These are phyloP conservation scores for Wickerhamomyces sp. DNA, from an alignment of 1,139 yeast genomes.

Conservation along the genomic window DNA sequence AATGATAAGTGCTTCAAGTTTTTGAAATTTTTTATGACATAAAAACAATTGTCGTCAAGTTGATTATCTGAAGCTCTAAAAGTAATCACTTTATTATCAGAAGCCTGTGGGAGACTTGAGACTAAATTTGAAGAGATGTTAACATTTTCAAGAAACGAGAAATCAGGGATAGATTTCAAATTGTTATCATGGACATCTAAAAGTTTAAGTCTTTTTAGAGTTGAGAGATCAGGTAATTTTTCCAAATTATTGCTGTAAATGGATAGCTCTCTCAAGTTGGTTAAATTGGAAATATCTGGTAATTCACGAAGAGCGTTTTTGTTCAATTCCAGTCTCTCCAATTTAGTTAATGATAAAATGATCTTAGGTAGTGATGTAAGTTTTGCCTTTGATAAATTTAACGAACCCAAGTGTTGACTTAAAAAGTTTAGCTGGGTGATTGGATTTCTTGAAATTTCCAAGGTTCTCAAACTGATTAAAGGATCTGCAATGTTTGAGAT, in stretches of 20 bases:
- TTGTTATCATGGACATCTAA: slow-evolving; percentile 88
- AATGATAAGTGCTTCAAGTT: slow-evolving; percentile 65
- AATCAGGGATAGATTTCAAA: slow-evolving; percentile 63
- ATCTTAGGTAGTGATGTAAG: slow-evolving; percentile 67
- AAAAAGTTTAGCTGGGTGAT: slow-evolving; percentile 60
- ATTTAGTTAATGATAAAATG: slow-evolving; percentile 57
- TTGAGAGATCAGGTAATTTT: slow-evolving; percentile 65
- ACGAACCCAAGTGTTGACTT: slow-evolving; percentile 56
- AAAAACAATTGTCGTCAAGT: slow-evolving; percentile 73
- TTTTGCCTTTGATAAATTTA: slow-evolving; percentile 80
- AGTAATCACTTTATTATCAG: slow-evolving; percentile 49
- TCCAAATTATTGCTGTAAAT: slow-evolving; percentile 73
- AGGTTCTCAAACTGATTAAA: slow-evolving; percentile 51
- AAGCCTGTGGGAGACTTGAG: slow-evolving; percentile 24
- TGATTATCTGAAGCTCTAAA: slow-evolving; percentile 81
- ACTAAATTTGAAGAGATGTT: slow-evolving; percentile 82
- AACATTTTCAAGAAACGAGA: slow-evolving; percentile 54
- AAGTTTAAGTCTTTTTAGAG: slow-evolving; percentile 54
- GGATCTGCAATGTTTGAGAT: slow-evolving; percentile 67
- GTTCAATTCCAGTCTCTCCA: slow-evolving; percentile 75
- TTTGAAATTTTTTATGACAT: slow-evolving; percentile 54
- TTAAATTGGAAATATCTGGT: slow-evolving; percentile 66
- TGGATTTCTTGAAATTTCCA: slow-evolving; percentile 69
- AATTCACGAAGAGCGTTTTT: slow-evolving; percentile 77
- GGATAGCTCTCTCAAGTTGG: slow-evolving; percentile 60